Evolutionary conservation across 345 rosid species (phyloP).

Genomic region (Hirschfeldia incana): DNA sequence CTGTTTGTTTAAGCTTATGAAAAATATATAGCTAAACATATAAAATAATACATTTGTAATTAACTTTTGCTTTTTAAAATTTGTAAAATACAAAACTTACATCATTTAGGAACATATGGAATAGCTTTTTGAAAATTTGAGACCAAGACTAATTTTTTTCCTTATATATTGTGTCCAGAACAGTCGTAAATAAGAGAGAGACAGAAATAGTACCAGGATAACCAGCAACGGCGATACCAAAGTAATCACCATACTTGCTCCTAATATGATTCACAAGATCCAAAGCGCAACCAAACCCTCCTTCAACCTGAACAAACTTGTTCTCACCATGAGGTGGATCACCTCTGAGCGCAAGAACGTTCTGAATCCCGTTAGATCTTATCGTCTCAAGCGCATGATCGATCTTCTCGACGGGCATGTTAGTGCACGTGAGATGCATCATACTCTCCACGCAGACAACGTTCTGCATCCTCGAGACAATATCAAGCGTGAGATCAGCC

Average conservation of each 20-base stretch:
- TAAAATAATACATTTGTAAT: too few relatives aligned
- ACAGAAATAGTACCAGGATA: slow-evolving; percentile 65
- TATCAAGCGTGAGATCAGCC: slow-evolving; percentile 90
- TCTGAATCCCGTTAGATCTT: slow-evolving; percentile 91
- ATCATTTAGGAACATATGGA: too few relatives aligned
- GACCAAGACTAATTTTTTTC: too few relatives aligned
- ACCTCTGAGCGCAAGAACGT: slow-evolving; percentile 97
- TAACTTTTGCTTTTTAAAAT: too few relatives aligned
- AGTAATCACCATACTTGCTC: slow-evolving; percentile 76
- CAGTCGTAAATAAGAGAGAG: not conserved
- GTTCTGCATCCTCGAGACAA: slow-evolving; percentile 95
- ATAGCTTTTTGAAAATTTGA: too few relatives aligned
- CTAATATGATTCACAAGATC: slow-evolving; percentile 88
- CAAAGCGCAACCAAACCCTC: slow-evolving; percentile 93
- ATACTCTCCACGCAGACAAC: slow-evolving; percentile 88
- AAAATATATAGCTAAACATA: too few relatives aligned
- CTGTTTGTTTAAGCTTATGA: too few relatives aligned
- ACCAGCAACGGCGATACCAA: slow-evolving; percentile 96
- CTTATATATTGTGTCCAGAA: too few relatives aligned
- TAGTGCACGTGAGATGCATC: slow-evolving; percentile 99
- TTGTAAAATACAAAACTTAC: too few relatives aligned
- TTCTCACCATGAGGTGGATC: slow-evolving; percentile 99
- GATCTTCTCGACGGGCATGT: slow-evolving; percentile 94
- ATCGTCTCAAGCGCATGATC: slow-evolving; percentile 81
- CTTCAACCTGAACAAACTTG: slow-evolving; percentile 88